Percentiles rank a stretch among this genome's conserved stretches.
phyloP scores from a whole-genome alignment of 2,329 filamentous ascomycete genomes.

The Macroventuria anomochaeta region DNA sequence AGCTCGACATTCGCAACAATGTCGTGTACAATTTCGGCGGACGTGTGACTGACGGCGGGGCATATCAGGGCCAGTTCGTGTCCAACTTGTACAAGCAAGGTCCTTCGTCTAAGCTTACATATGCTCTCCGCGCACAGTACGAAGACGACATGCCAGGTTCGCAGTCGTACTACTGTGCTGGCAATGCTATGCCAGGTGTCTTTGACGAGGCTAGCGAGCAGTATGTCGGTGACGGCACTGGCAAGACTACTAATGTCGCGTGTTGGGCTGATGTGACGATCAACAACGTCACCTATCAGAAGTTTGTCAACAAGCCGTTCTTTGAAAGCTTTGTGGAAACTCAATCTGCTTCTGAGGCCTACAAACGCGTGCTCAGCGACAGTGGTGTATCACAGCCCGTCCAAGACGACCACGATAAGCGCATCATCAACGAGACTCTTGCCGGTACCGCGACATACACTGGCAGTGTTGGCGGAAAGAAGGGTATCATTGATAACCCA shows the following conservation, averaged over 20 bases:
- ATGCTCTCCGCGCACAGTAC: slow-evolving; percentile 37
- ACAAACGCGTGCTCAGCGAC: slow-evolving; percentile 47
- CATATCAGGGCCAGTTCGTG: slow-evolving; percentile 44
- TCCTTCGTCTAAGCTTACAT: slow-evolving; percentile 37
- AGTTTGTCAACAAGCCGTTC: slow-evolving; percentile 39
- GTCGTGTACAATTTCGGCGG: slow-evolving; percentile 48
- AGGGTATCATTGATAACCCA: slow-evolving; percentile 45
- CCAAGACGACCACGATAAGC: slow-evolving; percentile 43
- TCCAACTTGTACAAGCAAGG: slow-evolving; percentile 47
- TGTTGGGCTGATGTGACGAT: slow-evolving; percentile 44
- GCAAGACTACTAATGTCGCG: slow-evolving; percentile 31
- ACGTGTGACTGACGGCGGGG: slow-evolving; percentile 45
- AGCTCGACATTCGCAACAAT: slow-evolving; percentile 47
- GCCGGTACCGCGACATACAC: slow-evolving; percentile 39
- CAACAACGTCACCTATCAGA: slow-evolving; percentile 36
- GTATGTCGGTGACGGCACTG: slow-evolving; percentile 31
- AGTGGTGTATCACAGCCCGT: slow-evolving; percentile 41
- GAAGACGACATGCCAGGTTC: slow-evolving; percentile 44
- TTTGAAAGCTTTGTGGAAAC: slow-evolving; percentile 42
- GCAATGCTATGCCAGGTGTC: slow-evolving; percentile 43
- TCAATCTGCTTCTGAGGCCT: slow-evolving; percentile 42
- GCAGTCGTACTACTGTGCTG: slow-evolving; percentile 45
- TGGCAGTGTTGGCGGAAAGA: slow-evolving; percentile 38
- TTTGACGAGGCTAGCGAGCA: slow-evolving; percentile 39
- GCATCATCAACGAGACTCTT: slow-evolving; percentile 44